Conservation (phyloP, 805 yeast genomes). For the Tetrapisispora taiwanensis region DNA sequence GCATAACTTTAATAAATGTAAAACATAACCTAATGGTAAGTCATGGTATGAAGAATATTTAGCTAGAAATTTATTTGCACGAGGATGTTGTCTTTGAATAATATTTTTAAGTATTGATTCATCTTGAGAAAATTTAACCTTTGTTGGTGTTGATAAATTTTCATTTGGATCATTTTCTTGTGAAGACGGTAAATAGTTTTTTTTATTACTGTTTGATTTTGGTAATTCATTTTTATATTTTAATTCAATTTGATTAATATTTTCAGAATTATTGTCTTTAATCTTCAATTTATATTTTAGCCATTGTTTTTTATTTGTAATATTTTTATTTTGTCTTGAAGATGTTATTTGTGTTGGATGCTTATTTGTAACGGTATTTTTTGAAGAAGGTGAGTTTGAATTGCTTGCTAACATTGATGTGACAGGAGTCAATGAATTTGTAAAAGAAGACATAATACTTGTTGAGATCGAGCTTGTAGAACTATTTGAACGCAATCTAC, state of each 20-base stretch:
- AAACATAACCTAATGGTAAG: conserved; percentile 64
- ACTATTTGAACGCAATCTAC: conserved; percentile 21
- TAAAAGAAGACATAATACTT: conserved; percentile 25
- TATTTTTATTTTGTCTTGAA: neutral
- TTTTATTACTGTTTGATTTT: neutral
- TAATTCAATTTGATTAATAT: neutral
- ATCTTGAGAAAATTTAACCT: neutral
- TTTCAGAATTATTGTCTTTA: neutral
- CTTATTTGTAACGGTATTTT: too few relatives aligned
- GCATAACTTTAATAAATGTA: conserved; percentile 62
- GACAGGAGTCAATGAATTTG: conserved; percentile 6
- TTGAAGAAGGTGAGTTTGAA: neutral
- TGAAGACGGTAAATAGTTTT: too few relatives aligned
- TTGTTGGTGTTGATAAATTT: neutral
- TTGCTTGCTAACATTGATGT: neutral
- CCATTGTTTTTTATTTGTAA: neutral
- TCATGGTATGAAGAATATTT: conserved; percentile 64
- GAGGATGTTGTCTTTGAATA: conserved; percentile 38
- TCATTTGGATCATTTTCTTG: too few relatives aligned
- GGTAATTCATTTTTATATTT: too few relatives aligned
- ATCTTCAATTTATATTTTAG: conserved; percentile 1
- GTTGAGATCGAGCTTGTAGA: conserved; percentile 23
- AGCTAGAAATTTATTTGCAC: conserved; percentile 46
- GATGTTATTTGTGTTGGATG: neutral
- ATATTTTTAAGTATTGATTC: neutral